Base-by-base conservation (phyloP, 768 basidiomycete species). In the Pleurotus platypus region DNA sequence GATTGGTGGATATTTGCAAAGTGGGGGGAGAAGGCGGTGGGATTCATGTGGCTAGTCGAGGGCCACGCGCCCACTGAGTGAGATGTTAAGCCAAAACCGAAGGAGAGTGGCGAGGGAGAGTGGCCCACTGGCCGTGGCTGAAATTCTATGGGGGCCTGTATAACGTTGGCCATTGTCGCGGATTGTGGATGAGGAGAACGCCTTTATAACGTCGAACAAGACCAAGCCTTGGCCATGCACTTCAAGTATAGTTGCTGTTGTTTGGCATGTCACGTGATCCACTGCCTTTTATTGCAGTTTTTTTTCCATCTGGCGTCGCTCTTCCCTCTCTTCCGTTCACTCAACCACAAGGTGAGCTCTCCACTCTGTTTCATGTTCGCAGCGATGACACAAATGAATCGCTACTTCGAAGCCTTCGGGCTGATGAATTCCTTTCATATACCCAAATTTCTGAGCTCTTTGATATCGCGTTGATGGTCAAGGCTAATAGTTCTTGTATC, bases 371-470 rank as follows among this genome's bases (percentile, higher is more conserved):
- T 35, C 30, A 35, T 63, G 56, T 66, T 66, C 58, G 63, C 72
- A 35, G 72, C 81, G 90, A 92, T 78, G 89, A 91, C 68, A 78
- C 67, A 74, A 62, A 76, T 72, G 89, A 90, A 92, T 91, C 89
- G 89, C 89, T 91, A 92, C 90, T 83, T 90, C 69, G 90, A 92
- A 84, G 84, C 83, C 69, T 60, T 54, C 58, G 60, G 72, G 88
- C 82, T 86, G 20, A 79, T 90, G 89, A 92, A 74, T 70, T 69
- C 72, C 69, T 62, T 74, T 77, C 76, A 68, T 82, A 92, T 92
- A 92, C 90, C 90, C 90, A 92, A 92, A 91, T 92, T 92, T 91
- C 90, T 75, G 90, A 92, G 78, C 75, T 63, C 71, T 67, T 62
- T 63, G 49, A 57, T 64, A 42, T 50, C 59, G 40, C 56, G 40